Evolutionary conservation across 2,329 filamentous ascomycete species (phyloP).

Genomic region (Epichloe bromicola): DNA sequence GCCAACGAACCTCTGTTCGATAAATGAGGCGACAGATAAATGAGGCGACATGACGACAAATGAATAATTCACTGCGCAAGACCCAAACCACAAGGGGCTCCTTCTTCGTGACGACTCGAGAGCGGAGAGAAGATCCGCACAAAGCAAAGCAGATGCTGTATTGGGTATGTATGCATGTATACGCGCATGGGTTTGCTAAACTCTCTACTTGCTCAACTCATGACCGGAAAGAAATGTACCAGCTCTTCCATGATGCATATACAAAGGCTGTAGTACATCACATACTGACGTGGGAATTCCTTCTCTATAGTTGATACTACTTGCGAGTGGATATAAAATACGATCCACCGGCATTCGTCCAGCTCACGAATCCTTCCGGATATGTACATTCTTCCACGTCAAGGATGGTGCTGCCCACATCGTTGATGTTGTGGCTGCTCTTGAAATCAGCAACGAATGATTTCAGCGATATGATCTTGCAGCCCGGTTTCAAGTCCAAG

Average conservation of each 20-base stretch:
- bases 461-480: conserved; percentile 81
- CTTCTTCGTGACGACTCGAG: background rate
- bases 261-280: conserved; percentile 2
- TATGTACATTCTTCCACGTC: conserved; percentile 54
- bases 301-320: conserved; percentile 18
- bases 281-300: conserved; percentile 16
- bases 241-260: conserved; percentile 3
- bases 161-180: conserved; percentile 17
- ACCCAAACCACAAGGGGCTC: background rate
- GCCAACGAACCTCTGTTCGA: conserved; percentile 37
- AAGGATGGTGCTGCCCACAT: conserved; percentile 71
- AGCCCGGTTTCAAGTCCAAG: conserved; percentile 81
- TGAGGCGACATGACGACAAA: background rate
- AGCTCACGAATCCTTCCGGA: conserved; percentile 70
- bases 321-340: conserved; percentile 86
- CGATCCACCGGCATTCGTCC: conserved; percentile 71
- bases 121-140: background rate
- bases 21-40: conserved; percentile 7
- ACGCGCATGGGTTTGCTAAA: conserved; percentile 9
- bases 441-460: conserved; percentile 76
- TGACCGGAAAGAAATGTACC: background rate
- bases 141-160: background rate
- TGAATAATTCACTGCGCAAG: background rate
- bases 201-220: background rate
- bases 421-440: conserved; percentile 61